phyloP scores from a whole-genome alignment of 2,329 filamentous ascomycete genomes.

The Neopestalotiopsis sp. region DNA sequence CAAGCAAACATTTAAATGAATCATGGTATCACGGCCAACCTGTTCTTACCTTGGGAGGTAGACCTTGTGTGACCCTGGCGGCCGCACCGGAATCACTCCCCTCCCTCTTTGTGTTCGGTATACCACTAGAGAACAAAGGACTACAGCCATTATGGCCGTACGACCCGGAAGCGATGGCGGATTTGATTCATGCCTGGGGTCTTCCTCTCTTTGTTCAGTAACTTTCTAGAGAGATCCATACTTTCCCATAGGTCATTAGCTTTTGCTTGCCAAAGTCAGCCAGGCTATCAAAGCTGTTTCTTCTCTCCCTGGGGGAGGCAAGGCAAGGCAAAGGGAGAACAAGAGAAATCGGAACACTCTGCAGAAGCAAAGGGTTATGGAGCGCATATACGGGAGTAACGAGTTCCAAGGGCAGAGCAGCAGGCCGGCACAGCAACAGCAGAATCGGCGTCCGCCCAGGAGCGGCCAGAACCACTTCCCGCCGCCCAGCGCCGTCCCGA shows the following conservation, averaged over 20 bases:
- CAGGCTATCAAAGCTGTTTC: no score
- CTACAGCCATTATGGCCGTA: not conserved
- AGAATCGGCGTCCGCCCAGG: not conserved
- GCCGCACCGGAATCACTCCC: not conserved
- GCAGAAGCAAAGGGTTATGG: not conserved
- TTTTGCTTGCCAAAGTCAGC: no score
- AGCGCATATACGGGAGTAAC: not conserved
- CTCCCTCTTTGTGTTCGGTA: not conserved
- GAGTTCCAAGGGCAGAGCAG: not conserved
- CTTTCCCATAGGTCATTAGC: no score
- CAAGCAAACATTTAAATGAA: no score
- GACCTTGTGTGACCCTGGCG: not conserved
- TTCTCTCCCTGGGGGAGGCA: no score
- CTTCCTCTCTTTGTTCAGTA: not conserved
- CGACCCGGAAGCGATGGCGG: not conserved
- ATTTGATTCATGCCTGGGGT: not conserved
- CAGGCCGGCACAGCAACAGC: not conserved
- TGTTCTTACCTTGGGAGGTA: no score
- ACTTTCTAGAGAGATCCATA: no score
- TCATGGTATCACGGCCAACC: no score
- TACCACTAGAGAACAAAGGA: not conserved
- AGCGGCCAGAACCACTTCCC: constrained; percentile 15
- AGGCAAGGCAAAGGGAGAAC: no score
- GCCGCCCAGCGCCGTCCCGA: constrained; percentile 8
- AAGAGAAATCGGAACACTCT: no score